Percentiles rank a stretch among this genome's conserved stretches.
Conservation (phyloP, 352 stramenopile genomes). For the Elongisporangium anandrum region DNA sequence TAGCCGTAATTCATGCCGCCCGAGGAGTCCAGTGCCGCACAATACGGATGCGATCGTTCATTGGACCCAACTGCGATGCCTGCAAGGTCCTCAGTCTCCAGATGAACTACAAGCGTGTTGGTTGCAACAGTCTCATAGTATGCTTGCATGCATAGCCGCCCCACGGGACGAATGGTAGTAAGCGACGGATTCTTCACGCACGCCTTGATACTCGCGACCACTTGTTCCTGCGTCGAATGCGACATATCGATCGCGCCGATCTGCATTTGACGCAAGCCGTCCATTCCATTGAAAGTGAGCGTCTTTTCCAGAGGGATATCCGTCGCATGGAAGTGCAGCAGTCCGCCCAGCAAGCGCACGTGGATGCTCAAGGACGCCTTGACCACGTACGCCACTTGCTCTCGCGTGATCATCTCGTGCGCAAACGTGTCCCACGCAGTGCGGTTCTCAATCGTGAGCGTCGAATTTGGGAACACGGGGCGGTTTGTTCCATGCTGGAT, state of each 20-base stretch:
- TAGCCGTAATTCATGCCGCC: constrained; percentile 43
- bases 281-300: constrained; percentile 57
- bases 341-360: constrained; percentile 41
- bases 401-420: constrained; percentile 50
- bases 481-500: constrained; percentile 48
- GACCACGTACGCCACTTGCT: constrained; percentile 45
- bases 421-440: constrained; percentile 66
- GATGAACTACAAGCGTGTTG: constrained; percentile 46
- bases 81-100: constrained; percentile 30
- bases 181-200: constrained; percentile 81
- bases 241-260: constrained; percentile 61
- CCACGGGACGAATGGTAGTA: constrained; percentile 61
- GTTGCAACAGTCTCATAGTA: constrained; percentile 38
- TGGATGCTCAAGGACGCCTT: constrained; percentile 37
- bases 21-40: constrained; percentile 19
- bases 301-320: constrained; percentile 46
- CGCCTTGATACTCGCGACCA: constrained; percentile 70
- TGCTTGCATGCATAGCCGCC: constrained; percentile 54
- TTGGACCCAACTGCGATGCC: constrained; percentile 36
- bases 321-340: constrained; percentile 45
- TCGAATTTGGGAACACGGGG: constrained; percentile 39
- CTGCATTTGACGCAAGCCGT: constrained; percentile 55
- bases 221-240: constrained; percentile 48
- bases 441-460: constrained; percentile 47
- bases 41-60: constrained; percentile 55